A percentile compares a stretch with the other conserved stretches of the same genome.
phyloP scores from a whole-genome alignment of 2,329 filamentous ascomycete genomes.

The Aschersonia sp. region DNA sequence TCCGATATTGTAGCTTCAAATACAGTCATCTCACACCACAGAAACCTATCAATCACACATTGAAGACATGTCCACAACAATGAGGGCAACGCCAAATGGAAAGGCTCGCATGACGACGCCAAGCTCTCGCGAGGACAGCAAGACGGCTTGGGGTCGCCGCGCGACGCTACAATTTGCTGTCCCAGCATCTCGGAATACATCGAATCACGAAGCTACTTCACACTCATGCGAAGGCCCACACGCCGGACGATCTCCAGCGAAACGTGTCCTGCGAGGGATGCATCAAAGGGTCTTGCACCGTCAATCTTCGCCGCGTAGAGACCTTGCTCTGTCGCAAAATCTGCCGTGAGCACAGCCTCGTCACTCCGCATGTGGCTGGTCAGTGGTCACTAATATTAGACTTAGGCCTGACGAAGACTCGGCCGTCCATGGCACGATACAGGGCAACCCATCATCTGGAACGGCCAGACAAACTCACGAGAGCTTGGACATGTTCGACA shows the following conservation, averaged over 20 bases:
- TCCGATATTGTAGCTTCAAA: not conserved
- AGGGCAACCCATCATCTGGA: slow-evolving; percentile 11
- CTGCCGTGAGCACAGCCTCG: not conserved
- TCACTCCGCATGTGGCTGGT: not conserved
- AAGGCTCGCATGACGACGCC: slow-evolving; percentile 2
- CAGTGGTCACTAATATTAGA: not conserved
- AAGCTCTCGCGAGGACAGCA: slow-evolving; percentile 10
- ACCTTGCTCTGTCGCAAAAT: not conserved
- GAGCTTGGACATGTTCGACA: slow-evolving; percentile 31
- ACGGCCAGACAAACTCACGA: slow-evolving; percentile 22
- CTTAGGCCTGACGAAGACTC: not conserved
- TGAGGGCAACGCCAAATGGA: not conserved
- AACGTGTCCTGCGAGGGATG: not conserved
- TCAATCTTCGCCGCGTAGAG: too few species aligned
- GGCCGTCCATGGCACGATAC: not conserved
- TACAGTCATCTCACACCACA: not conserved
- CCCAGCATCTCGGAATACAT: slow-evolving; percentile 11
- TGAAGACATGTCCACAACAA: not conserved
- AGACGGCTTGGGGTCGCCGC: slow-evolving; percentile 14
- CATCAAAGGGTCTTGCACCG: not conserved
- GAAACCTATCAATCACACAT: not conserved
- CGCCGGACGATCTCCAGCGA: slow-evolving; percentile 3
- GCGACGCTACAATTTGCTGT: slow-evolving; percentile 10
- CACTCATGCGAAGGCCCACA: slow-evolving; percentile 2
- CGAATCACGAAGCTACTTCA: not conserved